phyloP scores from a whole-genome alignment of 257 asterid species.

The Cruciata laevipes region DNA sequence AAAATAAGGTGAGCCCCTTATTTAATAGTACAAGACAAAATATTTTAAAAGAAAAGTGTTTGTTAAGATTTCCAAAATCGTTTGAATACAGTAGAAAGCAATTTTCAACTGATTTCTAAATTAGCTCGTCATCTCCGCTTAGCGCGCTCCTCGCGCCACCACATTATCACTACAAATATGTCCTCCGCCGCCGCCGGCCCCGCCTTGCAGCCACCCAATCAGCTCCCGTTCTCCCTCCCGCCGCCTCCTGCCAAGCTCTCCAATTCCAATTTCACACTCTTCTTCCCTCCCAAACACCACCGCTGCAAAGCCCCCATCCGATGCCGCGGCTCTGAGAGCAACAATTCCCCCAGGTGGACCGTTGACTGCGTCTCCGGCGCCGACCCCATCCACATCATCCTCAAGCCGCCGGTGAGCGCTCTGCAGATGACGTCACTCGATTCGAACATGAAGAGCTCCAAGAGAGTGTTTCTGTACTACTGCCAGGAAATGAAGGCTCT shows the following conservation, averaged over 20 bases:
- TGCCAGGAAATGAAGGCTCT: conserved; percentile 87
- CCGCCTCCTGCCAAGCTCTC: conserved; percentile 20
- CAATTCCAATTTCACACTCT: conserved; percentile 12
- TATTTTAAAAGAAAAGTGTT: no score
- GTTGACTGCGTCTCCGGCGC: conserved; percentile 63
- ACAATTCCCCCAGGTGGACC: conserved; percentile 53
- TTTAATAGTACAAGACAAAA: no score
- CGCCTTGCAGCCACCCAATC: conserved; percentile 35
- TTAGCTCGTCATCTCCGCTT: conserved; percentile 14
- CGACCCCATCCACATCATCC: conserved; percentile 82
- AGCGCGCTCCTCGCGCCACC: conserved; percentile 12
- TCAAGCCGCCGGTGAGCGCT: conserved; percentile 64
- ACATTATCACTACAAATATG: background rate
- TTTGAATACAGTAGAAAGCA: background rate
- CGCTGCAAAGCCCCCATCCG: conserved; percentile 19
- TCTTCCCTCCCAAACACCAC: conserved; percentile 11
- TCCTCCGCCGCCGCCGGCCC: conserved; percentile 27
- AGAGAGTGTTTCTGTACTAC: conserved; percentile 68
- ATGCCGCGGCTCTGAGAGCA: conserved; percentile 42
- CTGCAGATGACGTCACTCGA: conserved; percentile 38
- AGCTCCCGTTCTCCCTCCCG: conserved; percentile 20
- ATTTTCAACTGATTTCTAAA: background rate
- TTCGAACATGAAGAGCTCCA: conserved; percentile 33
- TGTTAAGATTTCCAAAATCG: background rate
- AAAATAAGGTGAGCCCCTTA: no score